Conservation (phyloP, 1,284 basidiomycete species). For the Schizophyllum commune region DNA sequence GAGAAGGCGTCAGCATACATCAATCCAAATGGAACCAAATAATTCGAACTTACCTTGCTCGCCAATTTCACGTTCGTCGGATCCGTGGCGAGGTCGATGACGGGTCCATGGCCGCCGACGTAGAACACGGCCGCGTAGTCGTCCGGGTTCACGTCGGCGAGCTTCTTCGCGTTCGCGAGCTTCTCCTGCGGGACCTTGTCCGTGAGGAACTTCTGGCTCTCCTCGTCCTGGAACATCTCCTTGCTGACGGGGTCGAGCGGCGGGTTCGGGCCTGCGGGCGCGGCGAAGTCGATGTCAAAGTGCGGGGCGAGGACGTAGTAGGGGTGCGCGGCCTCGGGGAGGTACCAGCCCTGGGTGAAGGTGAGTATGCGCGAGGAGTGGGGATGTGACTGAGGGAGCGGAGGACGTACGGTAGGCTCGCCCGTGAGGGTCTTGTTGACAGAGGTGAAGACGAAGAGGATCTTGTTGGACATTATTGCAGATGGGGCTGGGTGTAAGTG, state of each 20-base stretch:
- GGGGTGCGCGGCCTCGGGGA: conserved; percentile 75
- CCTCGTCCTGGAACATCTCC: conserved; percentile 53
- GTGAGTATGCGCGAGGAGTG: background rate
- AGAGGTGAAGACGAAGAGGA: conserved; percentile 76
- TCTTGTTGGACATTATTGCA: background rate
- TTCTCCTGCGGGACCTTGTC: conserved; percentile 53
- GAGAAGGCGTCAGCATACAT: background rate
- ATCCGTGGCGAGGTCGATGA: conserved; percentile 60
- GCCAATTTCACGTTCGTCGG: conserved; percentile 50
- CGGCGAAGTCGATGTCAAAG: conserved; percentile 60
- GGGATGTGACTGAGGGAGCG: conserved; percentile 2
- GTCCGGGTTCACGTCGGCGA: conserved; percentile 47
- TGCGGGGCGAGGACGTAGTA: conserved; percentile 62
- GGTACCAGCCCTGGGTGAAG: conserved; percentile 50
- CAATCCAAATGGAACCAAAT: no score
- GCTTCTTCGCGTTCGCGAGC: conserved; percentile 51
- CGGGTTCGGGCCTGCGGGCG: conserved; percentile 65
- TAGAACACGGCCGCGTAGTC: conserved; percentile 76
- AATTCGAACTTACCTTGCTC: conserved; percentile 34
- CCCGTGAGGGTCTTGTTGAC: conserved; percentile 55
- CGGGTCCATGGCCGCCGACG: conserved; percentile 70
- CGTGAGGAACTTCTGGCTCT: conserved; percentile 54
- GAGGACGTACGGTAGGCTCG: conserved; percentile 38
- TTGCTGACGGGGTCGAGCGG: conserved; percentile 62
- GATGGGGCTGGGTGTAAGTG: background rate